phyloP scores from a whole-genome alignment of 2,329 filamentous ascomycete genomes.

The Tolypocladium album region DNA sequence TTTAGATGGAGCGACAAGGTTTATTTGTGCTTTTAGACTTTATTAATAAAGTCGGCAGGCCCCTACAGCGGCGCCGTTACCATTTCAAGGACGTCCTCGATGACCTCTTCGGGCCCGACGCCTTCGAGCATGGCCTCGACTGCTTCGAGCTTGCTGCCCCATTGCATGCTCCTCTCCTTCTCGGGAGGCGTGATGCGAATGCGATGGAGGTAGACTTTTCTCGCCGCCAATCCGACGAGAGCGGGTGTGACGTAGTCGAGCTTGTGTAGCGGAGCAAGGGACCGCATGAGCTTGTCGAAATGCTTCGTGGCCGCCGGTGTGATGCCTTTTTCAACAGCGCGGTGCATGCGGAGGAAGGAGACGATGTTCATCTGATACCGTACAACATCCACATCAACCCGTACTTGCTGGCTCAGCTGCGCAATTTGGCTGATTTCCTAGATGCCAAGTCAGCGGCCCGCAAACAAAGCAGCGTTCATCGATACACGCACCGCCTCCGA shows the following conservation, averaged over 20 bases:
- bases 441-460: slow-evolving; percentile 9
- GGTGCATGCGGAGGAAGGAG: slow-evolving; percentile 77
- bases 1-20: not conserved
- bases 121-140: slow-evolving; percentile 56
- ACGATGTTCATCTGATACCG: slow-evolving; percentile 83
- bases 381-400: slow-evolving; percentile 63
- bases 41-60: slow-evolving; percentile 3
- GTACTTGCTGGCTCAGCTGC: slow-evolving; percentile 45
- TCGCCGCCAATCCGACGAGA: slow-evolving; percentile 68
- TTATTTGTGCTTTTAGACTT: not conserved
- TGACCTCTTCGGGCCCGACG: slow-evolving; percentile 48
- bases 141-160: slow-evolving; percentile 70
- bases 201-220: slow-evolving; percentile 82
- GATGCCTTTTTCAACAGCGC: slow-evolving; percentile 70
- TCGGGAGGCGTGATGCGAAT: slow-evolving; percentile 58
- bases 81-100: slow-evolving; percentile 51
- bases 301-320: slow-evolving; percentile 70
- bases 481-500: slow-evolving; percentile 28
- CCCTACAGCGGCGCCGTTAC: slow-evolving; percentile 39
- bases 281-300: slow-evolving; percentile 57
- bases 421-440: slow-evolving; percentile 50
- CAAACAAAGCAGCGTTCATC: not conserved
- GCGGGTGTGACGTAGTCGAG: slow-evolving; percentile 76
- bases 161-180: slow-evolving; percentile 81
- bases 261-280: slow-evolving; percentile 71